Evolutionary conservation across 2,329 filamentous ascomycete species (phyloP), one percentile per base, ranked within the genome.

Genomic region (Myriosclerotinia curreyana): DNA sequence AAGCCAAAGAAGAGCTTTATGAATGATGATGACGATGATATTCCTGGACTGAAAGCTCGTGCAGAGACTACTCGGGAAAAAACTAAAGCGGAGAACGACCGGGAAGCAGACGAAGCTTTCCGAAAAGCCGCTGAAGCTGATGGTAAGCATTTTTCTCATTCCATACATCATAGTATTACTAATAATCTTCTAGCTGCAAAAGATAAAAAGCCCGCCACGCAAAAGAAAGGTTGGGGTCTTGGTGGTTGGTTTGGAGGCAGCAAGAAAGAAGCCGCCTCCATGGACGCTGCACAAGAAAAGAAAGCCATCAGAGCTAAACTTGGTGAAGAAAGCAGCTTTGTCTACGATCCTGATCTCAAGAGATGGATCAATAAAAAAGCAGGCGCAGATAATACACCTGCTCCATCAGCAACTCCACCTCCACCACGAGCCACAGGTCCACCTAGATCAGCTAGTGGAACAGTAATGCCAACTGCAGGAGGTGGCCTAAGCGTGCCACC

Each of bases 281-380:
- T 66, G 20, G 71, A 71, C 34, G 65, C 65, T 20, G 71, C 77
- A 9, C 75, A 77, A n/a, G 75, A 80, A 5, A 82, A 81, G 73
- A 88, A 88, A 36, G 86, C 93, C n/a, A 91, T 97, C 75, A 87
- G 86, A 71, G 95, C 96, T 67, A 99, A 99, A 73, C 84, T 99
- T 11, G 96, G 94, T 66, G 96, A 99, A 76, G 86, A 95, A 73
- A 96, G 86, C 76, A 92, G 87, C 53, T 97, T 99, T 76, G 89
- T 94, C 70, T 99, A 95, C 73, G 95, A 99, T 74, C 90, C 92
- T 2, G 91, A 97, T n/a, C 83, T 96, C 60, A 96, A 96, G 80
- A 92, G 95, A 75, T 99, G 96, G 96, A 83, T 99, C 75, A 98
- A 99, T 80, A 97, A 97, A 81, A 97, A 96, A 75, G 86, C 86